Conservation (phyloP, 805 yeast species). For the Candida tammaniensis region DNA sequence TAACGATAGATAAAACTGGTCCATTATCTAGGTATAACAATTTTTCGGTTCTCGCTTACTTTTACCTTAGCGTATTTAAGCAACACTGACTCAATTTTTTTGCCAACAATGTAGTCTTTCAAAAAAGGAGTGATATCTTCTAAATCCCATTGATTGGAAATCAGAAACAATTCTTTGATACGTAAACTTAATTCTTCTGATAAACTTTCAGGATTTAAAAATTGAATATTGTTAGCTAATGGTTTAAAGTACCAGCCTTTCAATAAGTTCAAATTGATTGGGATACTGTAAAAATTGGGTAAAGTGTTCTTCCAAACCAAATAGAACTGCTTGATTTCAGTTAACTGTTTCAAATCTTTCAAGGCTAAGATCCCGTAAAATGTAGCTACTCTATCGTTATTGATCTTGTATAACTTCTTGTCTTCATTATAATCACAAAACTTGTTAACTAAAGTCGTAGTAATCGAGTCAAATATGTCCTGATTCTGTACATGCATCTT, state of each 20-base stretch:
- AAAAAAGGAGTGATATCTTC: constrained; percentile 39
- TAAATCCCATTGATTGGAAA: constrained; percentile 34
- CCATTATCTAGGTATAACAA: constrained; percentile 24
- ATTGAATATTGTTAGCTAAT: constrained; percentile 46
- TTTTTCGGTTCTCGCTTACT: constrained; percentile 29
- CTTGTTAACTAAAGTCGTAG: constrained; percentile 48
- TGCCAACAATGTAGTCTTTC: constrained; percentile 24
- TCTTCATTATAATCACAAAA: constrained; percentile 29
- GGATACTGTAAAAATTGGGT: constrained; percentile 61
- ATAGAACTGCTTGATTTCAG: constrained; percentile 49
- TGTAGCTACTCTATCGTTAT: constrained; percentile 41
- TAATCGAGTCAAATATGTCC: constrained; percentile 24
- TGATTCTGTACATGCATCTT: not conserved
- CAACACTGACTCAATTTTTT: constrained; percentile 35
- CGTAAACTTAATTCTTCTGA: constrained; percentile 30
- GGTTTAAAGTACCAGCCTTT: constrained; percentile 37
- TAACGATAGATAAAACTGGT: constrained; percentile 10
- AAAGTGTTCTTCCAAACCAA: constrained; percentile 61
- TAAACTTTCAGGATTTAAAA: constrained; percentile 48
- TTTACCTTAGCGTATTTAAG: constrained; percentile 37
- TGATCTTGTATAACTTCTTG: constrained; percentile 33
- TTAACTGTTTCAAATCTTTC: constrained; percentile 1
- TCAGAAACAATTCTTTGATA: constrained; percentile 29
- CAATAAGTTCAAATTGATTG: constrained; percentile 53
- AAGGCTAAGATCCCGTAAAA: constrained; percentile 68